Percentiles rank a stretch among this genome's conserved stretches.
These are phyloP conservation scores for Suhomyces xylopsoci DNA, from an alignment of 805 yeast species.

Conservation along the genomic window DNA sequence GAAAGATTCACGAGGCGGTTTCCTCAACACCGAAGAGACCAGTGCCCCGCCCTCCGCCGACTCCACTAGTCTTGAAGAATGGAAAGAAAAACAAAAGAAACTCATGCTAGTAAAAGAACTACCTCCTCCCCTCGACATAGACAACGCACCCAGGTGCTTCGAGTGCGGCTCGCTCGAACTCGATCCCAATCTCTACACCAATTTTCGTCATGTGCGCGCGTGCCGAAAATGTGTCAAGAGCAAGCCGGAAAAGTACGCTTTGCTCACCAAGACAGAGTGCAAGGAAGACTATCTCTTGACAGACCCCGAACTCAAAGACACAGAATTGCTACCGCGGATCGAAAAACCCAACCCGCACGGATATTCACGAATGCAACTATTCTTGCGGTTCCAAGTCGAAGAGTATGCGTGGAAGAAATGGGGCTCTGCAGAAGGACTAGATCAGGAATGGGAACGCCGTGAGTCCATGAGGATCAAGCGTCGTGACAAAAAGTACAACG, in stretches of 20 bases:
- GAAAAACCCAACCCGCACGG: conserved; percentile 96
- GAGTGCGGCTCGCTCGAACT: conserved; percentile 83
- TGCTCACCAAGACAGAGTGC: conserved; percentile 93
- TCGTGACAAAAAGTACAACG: conserved; percentile 74
- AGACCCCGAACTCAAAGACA: conserved; percentile 85
- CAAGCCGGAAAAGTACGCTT: conserved; percentile 82
- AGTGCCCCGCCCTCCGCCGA: conserved; percentile 52
- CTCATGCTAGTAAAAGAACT: conserved; percentile 44
- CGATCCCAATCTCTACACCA: conserved; percentile 65
- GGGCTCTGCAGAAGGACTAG: conserved; percentile 88
- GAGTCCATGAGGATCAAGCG: conserved; percentile 69
- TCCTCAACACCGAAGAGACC: conserved; percentile 38
- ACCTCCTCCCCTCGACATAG: conserved; percentile 71
- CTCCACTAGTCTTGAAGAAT: conserved; percentile 37
- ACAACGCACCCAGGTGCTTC: conserved; percentile 73
- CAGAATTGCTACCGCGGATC: conserved; percentile 61
- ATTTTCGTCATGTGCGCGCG: conserved; percentile 67
- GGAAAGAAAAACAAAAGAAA: conserved; percentile 44
- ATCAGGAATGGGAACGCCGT: conserved; percentile 86
- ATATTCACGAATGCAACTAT: conserved; percentile 89
- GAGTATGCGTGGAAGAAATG: conserved; percentile 89
- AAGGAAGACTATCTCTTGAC: conserved; percentile 88
- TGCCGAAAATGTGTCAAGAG: conserved; percentile 74
- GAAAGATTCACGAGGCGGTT: conserved; percentile 88
- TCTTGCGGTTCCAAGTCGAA: conserved; percentile 88